Evolutionary conservation across 2,329 filamentous ascomycete genomes (phyloP), one percentile per base, ranked within the genome.

Genomic region (Hypoxylon sp.): DNA sequence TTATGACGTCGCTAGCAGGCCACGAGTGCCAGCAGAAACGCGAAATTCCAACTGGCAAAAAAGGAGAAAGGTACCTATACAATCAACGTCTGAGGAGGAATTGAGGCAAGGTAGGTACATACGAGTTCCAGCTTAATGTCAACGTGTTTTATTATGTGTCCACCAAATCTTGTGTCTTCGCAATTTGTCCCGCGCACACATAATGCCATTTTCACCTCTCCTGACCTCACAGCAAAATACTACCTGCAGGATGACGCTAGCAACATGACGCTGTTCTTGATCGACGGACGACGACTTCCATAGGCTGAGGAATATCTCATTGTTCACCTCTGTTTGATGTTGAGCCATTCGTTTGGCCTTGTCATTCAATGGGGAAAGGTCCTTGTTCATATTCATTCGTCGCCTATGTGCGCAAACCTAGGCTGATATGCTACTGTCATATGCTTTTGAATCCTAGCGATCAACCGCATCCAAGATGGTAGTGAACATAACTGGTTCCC

Each of bases 1-100:
- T 25, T 52, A 63, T 63, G 59, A 61, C 60, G 56, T 63, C 51
- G 64, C 19, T n/a, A 39, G n/a, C 47, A 63, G 23, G 32, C 45
- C 32, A 52, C 32, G n/a, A 55, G 16, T 32, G n/a, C 27, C 41
- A 19, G n/a, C n/a, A 29, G 45, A 53, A 48, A 19, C 27, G 27
- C 52, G 11, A 58, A 50, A 30, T 41, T 14, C 25, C 16, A 48
- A 29, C 34, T 43, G 6, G 19, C 14, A 16, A 29, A 52, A 37
- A 30, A 30, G 48, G 19, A 48, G 43, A 51, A 39, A 9, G 54
- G 41, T n/a, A n/a, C n/a, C n/a, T n/a, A n/a, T n/a, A 25, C 25
- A 23, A 21, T 16, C 34, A 9, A 25, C 48, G 29, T 7, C 12
- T 12, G 12, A 19, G 29, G 32, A 16, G 7, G 12, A 51, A 16